Conservation (phyloP, 169 alveolate genomes). For the Plasmodium coatneyi region DNA sequence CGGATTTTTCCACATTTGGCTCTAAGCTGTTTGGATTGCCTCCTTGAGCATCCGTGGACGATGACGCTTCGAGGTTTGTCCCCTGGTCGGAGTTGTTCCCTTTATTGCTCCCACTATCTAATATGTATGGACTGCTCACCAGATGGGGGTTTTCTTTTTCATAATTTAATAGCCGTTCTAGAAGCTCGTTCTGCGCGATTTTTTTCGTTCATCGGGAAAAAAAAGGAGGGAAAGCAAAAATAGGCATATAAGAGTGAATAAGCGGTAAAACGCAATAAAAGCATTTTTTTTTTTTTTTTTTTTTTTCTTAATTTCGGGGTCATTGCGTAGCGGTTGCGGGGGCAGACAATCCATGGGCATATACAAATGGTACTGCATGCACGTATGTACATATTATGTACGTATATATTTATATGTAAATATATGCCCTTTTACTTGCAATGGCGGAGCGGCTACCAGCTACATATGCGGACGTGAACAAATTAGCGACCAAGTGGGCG, state of each 20-base stretch:
- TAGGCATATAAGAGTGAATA: neutral
- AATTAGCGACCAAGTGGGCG: neutral
- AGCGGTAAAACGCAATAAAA: neutral
- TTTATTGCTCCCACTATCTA: conserved; percentile 14
- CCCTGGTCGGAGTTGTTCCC: conserved; percentile 7
- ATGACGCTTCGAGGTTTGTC: neutral
- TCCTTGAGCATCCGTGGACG: neutral
- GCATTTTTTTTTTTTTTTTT: neutral
- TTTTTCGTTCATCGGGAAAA: neutral
- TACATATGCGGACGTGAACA: neutral
- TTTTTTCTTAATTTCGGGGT: neutral
- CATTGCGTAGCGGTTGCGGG: neutral
- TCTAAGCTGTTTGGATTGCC: neutral
- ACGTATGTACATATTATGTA: neutral
- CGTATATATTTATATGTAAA: neutral
- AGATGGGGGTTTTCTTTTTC: conserved; percentile 20
- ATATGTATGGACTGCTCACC: neutral
- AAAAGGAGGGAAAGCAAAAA: neutral
- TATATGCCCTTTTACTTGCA: neutral
- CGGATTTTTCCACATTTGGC: neutral
- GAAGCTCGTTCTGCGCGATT: conserved; percentile 40
- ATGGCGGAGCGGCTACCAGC: neutral
- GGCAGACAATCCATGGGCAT: neutral
- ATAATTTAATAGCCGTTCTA: conserved; percentile 59
- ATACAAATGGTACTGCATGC: neutral